phyloP scores from a whole-genome alignment of 805 yeast species.

The Starmerella gropengiesseri region DNA sequence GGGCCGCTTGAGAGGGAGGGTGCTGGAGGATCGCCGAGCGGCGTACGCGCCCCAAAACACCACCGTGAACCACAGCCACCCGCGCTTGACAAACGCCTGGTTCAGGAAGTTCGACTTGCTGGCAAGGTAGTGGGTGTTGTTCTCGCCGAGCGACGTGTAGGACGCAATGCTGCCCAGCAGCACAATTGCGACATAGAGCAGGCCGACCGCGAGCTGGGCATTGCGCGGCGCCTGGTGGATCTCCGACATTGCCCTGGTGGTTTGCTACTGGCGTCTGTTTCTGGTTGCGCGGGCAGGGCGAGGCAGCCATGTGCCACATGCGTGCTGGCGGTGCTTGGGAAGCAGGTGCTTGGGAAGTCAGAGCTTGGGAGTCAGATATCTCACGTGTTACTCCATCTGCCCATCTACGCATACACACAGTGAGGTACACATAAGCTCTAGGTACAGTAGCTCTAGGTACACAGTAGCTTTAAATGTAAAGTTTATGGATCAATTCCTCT shows the following conservation, averaged over 20 bases:
- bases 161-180: conserved; percentile 11
- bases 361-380: too few relatives aligned
- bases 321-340: too few relatives aligned
- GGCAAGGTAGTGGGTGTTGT: conserved; percentile 27
- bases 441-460: too few relatives aligned
- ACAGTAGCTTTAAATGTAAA: too few relatives aligned
- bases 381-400: too few relatives aligned
- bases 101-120: conserved; percentile 60
- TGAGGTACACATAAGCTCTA: too few relatives aligned
- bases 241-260: conserved; percentile 2
- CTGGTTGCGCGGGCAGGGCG: too few relatives aligned
- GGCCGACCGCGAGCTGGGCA: conserved; percentile 5
- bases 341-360: too few relatives aligned
- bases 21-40: conserved; percentile 5
- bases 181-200: conserved; percentile 14
- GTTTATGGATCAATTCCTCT: too few relatives aligned
- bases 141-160: conserved; percentile 7
- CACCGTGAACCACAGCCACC: conserved; percentile 83
- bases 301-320: too few relatives aligned
- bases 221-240: conserved; percentile 6
- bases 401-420: too few relatives aligned
- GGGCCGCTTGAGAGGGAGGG: neutral
- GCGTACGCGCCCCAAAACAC: conserved; percentile 28
- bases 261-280: too few relatives aligned
- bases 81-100: conserved; percentile 66